These are phyloP conservation scores for Graphilbum ipis-grandicollis DNA, from an alignment of 2,329 filamentous ascomycete genomes.

Conservation along the genomic window DNA sequence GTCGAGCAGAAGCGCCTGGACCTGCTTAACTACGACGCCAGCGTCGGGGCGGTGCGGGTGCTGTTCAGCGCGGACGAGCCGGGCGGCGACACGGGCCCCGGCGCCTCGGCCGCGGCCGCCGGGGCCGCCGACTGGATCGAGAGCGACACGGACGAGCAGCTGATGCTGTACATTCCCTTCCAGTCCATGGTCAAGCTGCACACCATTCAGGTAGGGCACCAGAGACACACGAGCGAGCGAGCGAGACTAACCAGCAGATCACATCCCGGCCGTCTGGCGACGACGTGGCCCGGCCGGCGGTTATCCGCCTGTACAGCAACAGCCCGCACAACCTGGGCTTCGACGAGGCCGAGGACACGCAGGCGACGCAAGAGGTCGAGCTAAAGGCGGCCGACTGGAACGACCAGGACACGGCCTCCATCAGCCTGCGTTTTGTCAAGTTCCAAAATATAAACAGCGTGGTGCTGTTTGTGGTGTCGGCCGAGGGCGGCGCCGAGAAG, in stretches of 20 bases:
- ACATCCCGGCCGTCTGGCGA: slow-evolving; percentile 59
- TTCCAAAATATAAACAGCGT: slow-evolving; percentile 87
- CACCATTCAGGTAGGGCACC: slow-evolving; percentile 51
- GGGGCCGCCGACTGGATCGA: slow-evolving; percentile 73
- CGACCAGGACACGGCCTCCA: slow-evolving; percentile 52
- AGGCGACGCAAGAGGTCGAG: slow-evolving; percentile 63
- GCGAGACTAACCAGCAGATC: slow-evolving; percentile 39
- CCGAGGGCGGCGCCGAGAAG: slow-evolving; percentile 68
- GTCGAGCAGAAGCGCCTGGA: slow-evolving; percentile 69
- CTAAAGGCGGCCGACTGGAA: slow-evolving; percentile 70
- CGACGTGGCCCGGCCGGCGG: slow-evolving; percentile 61
- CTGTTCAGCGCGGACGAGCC: slow-evolving; percentile 59
- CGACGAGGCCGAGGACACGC: slow-evolving; percentile 78
- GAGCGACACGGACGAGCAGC: slow-evolving; percentile 91
- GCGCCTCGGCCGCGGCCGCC: slow-evolving; percentile 24
- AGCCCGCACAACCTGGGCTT: slow-evolving; percentile 82
- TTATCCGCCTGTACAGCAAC: slow-evolving; percentile 76
- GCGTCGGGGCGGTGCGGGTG: slow-evolving; percentile 53
- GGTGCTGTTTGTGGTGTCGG: slow-evolving; percentile 77
- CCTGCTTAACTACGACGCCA: slow-evolving; percentile 70
- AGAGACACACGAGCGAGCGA: too few species aligned
- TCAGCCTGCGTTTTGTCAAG: slow-evolving; percentile 78
- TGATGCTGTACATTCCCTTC: slow-evolving; percentile 86
- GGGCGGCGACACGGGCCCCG: slow-evolving; percentile 17
- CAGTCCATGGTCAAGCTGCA: slow-evolving; percentile 78